Evolutionary conservation across 129 eudicot species (phyloP).

Genomic region (Tanacetum coccineum): DNA sequence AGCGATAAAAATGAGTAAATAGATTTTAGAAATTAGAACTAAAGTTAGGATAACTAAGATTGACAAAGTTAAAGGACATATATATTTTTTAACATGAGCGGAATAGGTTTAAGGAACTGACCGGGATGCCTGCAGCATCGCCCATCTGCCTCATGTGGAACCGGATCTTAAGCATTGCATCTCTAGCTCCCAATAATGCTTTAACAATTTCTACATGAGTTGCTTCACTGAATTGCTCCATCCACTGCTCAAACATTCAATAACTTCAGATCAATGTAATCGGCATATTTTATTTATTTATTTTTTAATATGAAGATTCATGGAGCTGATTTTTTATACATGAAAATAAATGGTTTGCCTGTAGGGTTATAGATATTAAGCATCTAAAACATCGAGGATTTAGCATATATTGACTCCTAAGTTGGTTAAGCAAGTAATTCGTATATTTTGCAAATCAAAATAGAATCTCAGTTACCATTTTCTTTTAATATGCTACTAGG

Average conservation of each 20-base stretch:
- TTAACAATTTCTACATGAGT: slow-evolving; percentile 54
- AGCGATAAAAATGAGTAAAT: neutral
- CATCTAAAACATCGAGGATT: neutral
- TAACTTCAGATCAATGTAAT: slow-evolving; percentile 7
- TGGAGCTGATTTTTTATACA: neutral
- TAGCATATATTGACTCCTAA: neutral
- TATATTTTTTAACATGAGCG: neutral
- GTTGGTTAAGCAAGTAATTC: neutral
- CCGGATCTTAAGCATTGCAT: slow-evolving; percentile 73
- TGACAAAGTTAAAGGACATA: neutral
- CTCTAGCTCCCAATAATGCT: slow-evolving; percentile 70
- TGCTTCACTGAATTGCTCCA: slow-evolving; percentile 46
- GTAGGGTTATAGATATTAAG: neutral
- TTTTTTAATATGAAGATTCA: neutral
- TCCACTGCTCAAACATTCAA: slow-evolving; percentile 54
- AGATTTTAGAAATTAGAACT: slow-evolving; percentile 5
- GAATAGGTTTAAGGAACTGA: slow-evolving; percentile 30
- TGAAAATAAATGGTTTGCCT: neutral
- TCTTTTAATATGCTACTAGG: slow-evolving; percentile 1
- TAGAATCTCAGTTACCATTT: neutral
- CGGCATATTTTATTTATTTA: neutral
- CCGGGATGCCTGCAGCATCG: slow-evolving; percentile 93
- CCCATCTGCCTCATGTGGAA: slow-evolving; percentile 84
- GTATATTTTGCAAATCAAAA: neutral
- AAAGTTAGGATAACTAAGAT: neutral